Percentiles rank a stretch among this genome's conserved stretches.
phyloP scores from a whole-genome alignment of 805 yeast genomes.

The Tetrapisispora taiwanensis region DNA sequence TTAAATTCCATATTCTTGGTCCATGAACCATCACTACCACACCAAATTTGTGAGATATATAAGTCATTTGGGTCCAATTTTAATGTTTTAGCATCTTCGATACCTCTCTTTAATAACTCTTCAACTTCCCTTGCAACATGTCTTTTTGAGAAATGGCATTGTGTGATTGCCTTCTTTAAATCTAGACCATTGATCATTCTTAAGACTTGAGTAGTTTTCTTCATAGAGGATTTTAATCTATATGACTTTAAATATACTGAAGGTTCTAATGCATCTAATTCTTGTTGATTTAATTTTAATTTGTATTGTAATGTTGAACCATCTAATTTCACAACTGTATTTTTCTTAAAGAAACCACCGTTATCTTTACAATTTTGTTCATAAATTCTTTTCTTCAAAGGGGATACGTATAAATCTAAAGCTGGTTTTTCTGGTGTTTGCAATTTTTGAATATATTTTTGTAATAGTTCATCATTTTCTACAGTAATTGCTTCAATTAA shows the following conservation, averaged over 20 bases:
- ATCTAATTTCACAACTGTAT: slow-evolving; percentile 36
- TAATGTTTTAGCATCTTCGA: slow-evolving; percentile 54
- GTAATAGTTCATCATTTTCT: slow-evolving; percentile 31
- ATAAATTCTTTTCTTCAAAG: slow-evolving; percentile 61
- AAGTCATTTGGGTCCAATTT: slow-evolving; percentile 51
- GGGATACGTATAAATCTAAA: slow-evolving; percentile 48
- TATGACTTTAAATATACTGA: slow-evolving; percentile 71
- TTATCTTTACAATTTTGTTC: slow-evolving; percentile 46
- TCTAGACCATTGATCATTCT: slow-evolving; percentile 65
- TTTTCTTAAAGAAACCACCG: slow-evolving; percentile 61
- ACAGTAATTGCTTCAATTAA: slow-evolving; percentile 23
- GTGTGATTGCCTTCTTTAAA: slow-evolving; percentile 75
- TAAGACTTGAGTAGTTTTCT: slow-evolving; percentile 73
- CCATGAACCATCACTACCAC: slow-evolving; percentile 79
- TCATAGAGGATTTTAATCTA: slow-evolving; percentile 79
- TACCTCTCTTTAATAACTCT: slow-evolving; percentile 60
- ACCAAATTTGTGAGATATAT: slow-evolving; percentile 77
- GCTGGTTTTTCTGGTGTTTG: slow-evolving; percentile 38
- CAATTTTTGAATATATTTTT: slow-evolving; percentile 41
- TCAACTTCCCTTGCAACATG: slow-evolving; percentile 72
- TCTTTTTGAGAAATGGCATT: slow-evolving; percentile 79
- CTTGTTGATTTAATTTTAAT: slow-evolving; percentile 49
- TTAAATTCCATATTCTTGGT: slow-evolving; percentile 63
- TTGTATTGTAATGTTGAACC: slow-evolving; percentile 39
- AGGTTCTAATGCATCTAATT: slow-evolving; percentile 77